A percentile compares a stretch with the other conserved stretches of the same genome.
phyloP scores from a whole-genome alignment of 129 eudicot genomes.

The Pulicaria dysenterica region DNA sequence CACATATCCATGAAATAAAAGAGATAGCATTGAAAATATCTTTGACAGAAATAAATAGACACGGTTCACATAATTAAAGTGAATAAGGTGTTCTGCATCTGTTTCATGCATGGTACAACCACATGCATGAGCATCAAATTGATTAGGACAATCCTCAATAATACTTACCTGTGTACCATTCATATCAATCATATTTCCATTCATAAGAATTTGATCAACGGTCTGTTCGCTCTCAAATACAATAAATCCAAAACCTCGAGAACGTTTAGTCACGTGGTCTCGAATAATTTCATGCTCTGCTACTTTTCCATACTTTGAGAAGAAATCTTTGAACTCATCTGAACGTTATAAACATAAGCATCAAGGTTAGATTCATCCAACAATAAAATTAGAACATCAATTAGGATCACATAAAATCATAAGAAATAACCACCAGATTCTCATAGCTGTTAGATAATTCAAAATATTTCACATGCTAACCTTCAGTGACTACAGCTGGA shows the following conservation, averaged over 20 bases:
- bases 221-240: constrained; percentile 82
- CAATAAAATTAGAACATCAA: not conserved
- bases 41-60: constrained; percentile 7
- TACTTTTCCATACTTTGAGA: constrained; percentile 82
- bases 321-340: constrained; percentile 81
- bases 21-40: not conserved
- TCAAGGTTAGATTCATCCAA: not conserved
- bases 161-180: constrained; percentile 73
- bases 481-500: constrained; percentile 79
- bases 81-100: not conserved
- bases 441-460: not conserved
- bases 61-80: not conserved
- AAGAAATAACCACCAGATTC: not conserved
- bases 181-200: constrained; percentile 91
- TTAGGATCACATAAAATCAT: not conserved
- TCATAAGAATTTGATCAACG: constrained; percentile 72
- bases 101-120: constrained; percentile 8
- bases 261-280: constrained; percentile 87
- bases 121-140: constrained; percentile 16
- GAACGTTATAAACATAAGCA: not conserved
- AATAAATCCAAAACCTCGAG: constrained; percentile 95
- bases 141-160: constrained; percentile 8
- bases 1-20: constrained; percentile 11
- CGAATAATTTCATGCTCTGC: constrained; percentile 90
- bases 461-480: constrained; percentile 35